Conservation (phyloP, 176 grass and related monocot species). For the Triticum monococcum region DNA sequence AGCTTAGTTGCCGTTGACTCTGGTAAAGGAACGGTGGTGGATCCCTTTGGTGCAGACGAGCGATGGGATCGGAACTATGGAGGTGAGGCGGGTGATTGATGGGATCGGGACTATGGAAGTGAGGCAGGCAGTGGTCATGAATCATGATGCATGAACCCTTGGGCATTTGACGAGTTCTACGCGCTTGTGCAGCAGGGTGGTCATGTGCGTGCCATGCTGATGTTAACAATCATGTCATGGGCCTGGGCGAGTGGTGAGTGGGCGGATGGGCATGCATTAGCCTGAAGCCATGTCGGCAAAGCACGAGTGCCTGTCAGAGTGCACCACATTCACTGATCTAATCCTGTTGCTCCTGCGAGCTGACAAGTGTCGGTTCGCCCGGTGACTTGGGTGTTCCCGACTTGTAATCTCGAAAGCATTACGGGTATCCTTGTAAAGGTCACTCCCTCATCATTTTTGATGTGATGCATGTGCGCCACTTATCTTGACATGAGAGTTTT, state of each 20-base stretch:
- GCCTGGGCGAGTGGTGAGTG: constrained; percentile 10
- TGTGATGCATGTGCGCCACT: too few species aligned
- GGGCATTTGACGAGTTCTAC: not conserved
- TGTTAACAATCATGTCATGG: constrained; percentile 27
- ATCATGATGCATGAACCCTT: constrained; percentile 31
- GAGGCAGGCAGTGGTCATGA: not conserved
- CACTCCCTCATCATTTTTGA: too few species aligned
- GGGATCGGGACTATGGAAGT: not conserved
- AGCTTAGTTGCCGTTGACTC: constrained; percentile 35
- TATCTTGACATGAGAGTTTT: too few species aligned
- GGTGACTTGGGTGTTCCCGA: too few species aligned
- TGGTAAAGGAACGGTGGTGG: not conserved
- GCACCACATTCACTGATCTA: not conserved
- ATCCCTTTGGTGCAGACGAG: not conserved
- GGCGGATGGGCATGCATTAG: constrained; percentile 19
- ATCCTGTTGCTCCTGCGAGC: not conserved
- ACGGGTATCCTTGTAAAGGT: too few species aligned
- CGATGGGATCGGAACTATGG: not conserved
- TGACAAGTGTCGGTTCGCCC: not conserved
- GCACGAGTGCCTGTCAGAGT: constrained; percentile 33
- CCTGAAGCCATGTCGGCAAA: constrained; percentile 43
- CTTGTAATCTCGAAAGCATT: too few species aligned
- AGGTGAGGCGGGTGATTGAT: not conserved
- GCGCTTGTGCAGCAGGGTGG: constrained; percentile 9
- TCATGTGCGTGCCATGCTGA: constrained; percentile 41